Conservation (phyloP, 371 early-diverging fungal genomes). For the Mucor irregularis region DNA sequence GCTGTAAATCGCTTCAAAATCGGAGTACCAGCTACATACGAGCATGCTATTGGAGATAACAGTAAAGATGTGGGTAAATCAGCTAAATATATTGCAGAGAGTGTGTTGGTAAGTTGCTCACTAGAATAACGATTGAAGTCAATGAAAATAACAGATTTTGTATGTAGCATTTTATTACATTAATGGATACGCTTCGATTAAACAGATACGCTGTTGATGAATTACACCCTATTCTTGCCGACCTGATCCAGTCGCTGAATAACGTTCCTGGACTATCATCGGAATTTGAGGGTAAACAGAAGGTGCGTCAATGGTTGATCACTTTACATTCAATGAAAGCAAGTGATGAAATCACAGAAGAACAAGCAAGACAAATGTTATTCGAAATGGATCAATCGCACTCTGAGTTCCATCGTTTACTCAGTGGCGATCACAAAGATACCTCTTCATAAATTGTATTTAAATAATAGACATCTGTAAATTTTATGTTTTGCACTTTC, state of each 20-base stretch:
- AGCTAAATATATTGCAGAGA: constrained; percentile 86
- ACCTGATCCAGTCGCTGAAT: constrained; percentile 87
- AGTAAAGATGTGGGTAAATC: constrained; percentile 53
- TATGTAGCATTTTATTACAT: constrained; percentile 81
- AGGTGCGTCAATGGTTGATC: constrained; percentile 89
- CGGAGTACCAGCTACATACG: constrained; percentile 88
- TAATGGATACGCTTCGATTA: constrained; percentile 89
- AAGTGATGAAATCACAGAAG: constrained; percentile 82
- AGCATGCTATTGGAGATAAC: constrained; percentile 71
- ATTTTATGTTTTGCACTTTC: no score
- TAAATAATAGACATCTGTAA: no score
- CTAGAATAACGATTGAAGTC: not conserved
- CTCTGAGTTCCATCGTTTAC: constrained; percentile 62
- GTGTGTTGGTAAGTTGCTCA: constrained; percentile 60
- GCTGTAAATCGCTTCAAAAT: constrained; percentile 81
- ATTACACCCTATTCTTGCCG: constrained; percentile 88
- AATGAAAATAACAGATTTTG: not conserved
- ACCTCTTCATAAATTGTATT: not conserved
- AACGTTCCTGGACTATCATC: constrained; percentile 76
- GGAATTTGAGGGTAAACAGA: constrained; percentile 82
- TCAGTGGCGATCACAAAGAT: constrained; percentile 51
- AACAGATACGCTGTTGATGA: constrained; percentile 89
- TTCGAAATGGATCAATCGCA: constrained; percentile 91
- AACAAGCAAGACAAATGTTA: constrained; percentile 88
- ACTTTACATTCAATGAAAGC: constrained; percentile 90